These are phyloP conservation scores for Wallemia hederae DNA, from an alignment of 1,284 basidiomycete species.

Conservation along the genomic window DNA sequence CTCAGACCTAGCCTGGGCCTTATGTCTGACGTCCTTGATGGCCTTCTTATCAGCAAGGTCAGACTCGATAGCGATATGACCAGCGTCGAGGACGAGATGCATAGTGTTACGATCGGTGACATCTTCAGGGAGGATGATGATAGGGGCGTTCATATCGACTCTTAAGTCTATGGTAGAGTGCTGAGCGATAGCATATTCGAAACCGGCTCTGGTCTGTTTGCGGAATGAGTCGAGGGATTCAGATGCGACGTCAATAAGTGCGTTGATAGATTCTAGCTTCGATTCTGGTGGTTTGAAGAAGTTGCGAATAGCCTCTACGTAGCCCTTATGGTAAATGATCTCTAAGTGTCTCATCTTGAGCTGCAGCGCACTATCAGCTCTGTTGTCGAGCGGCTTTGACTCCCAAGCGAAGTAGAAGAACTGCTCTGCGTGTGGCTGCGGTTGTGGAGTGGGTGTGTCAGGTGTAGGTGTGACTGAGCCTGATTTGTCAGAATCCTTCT, in stretches of 20 bases:
- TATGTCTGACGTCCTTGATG: conserved; percentile 49
- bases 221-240: conserved; percentile 81
- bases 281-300: conserved; percentile 89
- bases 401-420: conserved; percentile 88
- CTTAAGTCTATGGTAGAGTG: conserved; percentile 91
- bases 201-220: conserved; percentile 76
- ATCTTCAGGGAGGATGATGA: conserved; percentile 65
- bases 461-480: not conserved
- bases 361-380: conserved; percentile 70
- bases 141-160: conserved; percentile 86
- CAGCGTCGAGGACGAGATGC: conserved; percentile 81
- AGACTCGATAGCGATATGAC: conserved; percentile 80
- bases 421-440: conserved; percentile 30
- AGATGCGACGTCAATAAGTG: conserved; percentile 44
- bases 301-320: conserved; percentile 66
- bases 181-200: conserved; percentile 55
- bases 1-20: conserved; percentile 36
- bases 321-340: conserved; percentile 84
- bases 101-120: conserved; percentile 48
- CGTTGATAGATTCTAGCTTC: conserved; percentile 67
- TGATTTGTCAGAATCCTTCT: conserved; percentile 1
- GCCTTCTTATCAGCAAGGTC: conserved; percentile 61
- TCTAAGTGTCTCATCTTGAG: conserved; percentile 89
- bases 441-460: conserved; percentile 2
- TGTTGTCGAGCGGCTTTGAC: conserved; percentile 67